These are phyloP conservation scores for Grigorovia yakushimaensis DNA, from an alignment of 805 yeast species.

Conservation along the genomic window DNA sequence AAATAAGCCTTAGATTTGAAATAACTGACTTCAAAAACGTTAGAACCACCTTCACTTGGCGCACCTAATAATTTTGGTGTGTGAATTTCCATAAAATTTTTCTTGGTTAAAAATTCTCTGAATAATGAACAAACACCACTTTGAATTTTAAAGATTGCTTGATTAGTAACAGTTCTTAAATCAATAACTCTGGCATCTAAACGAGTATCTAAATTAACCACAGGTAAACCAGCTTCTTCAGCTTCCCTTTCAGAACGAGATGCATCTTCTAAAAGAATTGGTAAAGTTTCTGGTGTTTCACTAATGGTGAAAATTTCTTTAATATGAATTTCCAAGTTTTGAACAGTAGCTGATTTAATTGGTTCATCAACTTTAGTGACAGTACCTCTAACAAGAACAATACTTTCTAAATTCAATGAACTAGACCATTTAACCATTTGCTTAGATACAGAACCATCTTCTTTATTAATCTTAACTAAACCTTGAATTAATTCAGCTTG, in stretches of 20 bases:
- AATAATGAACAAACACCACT: constrained; percentile 81
- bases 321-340: constrained; percentile 79
- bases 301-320: constrained; percentile 64
- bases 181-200: constrained; percentile 93
- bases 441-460: constrained; percentile 64
- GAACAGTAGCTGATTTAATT: constrained; percentile 83
- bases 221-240: constrained; percentile 82
- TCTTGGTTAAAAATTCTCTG: constrained; percentile 69
- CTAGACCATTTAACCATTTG: constrained; percentile 97
- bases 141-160: constrained; percentile 91
- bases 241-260: constrained; percentile 91
- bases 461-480: constrained; percentile 64
- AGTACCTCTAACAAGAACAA: constrained; percentile 81
- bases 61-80: constrained; percentile 94
- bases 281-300: constrained; percentile 87
- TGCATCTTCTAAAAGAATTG: constrained; percentile 94
- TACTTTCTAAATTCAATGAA: constrained; percentile 74
- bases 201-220: constrained; percentile 92
- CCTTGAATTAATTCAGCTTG: constrained; percentile 78
- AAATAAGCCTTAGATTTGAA: constrained; percentile 80
- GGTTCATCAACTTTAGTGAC: constrained; percentile 79
- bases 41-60: constrained; percentile 96
- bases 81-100: constrained; percentile 82
- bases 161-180: constrained; percentile 92
- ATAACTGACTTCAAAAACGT: constrained; percentile 87